Conservation (phyloP, 805 yeast genomes). For the Tetrapisispora pingtungensis region DNA sequence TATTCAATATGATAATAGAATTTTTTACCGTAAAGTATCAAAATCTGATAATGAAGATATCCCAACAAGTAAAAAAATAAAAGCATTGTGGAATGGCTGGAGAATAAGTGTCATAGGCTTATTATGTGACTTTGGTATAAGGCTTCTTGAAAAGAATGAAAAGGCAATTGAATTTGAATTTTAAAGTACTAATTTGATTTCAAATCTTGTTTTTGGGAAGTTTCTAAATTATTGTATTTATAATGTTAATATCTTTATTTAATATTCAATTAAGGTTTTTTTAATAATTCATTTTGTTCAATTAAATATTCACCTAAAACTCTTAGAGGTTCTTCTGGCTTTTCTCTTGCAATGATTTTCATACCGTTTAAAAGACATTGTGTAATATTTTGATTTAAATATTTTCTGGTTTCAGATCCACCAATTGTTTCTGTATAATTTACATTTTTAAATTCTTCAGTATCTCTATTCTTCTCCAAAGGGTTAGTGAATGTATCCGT, state of each 20-base stretch:
- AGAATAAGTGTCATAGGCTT: conserved; percentile 71
- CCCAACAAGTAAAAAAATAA: neutral
- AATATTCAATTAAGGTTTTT: neutral
- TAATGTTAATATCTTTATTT: neutral
- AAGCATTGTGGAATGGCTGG: conserved; percentile 78
- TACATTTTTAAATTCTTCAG: conserved; percentile 1
- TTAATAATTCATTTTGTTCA: conserved; percentile 22
- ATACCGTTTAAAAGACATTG: conserved; percentile 57
- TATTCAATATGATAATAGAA: conserved; percentile 37
- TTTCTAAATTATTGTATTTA: too few relatives aligned
- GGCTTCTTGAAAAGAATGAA: conserved; percentile 38
- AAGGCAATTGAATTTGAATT: conserved; percentile 27
- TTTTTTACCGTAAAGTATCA: neutral
- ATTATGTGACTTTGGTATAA: conserved; percentile 74
- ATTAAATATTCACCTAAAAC: conserved; percentile 47
- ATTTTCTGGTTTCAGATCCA: conserved; percentile 63
- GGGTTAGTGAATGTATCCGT: neutral
- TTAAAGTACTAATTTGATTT: too few relatives aligned
- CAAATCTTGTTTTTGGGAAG: too few relatives aligned
- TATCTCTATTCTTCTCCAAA: neutral
- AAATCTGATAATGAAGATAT: neutral
- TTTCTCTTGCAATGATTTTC: conserved; percentile 39
- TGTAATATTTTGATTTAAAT: conserved; percentile 55
- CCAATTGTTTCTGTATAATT: conserved; percentile 44
- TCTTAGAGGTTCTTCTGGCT: conserved; percentile 47